Base-by-base conservation (phyloP, 2,329 filamentous ascomycete species). In the Fusarium sp. region DNA sequence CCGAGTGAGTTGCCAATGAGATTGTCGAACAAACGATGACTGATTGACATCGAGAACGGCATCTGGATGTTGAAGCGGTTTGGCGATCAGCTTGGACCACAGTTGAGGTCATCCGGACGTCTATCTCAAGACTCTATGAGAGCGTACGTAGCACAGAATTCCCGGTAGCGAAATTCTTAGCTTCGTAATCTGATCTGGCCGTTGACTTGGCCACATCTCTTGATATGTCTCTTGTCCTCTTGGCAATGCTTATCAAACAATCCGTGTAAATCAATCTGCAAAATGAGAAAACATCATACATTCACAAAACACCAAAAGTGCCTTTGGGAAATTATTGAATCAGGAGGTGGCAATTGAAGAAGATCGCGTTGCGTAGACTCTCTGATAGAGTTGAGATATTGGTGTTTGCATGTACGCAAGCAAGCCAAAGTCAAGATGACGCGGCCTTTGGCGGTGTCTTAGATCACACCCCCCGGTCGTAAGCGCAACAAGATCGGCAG, bases 391-490 rank as follows among this genome's bases (percentile, higher is more conserved):
- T 61, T 35, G 35, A 65, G 65, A 69, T 69, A 60, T 64, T 72
- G 62, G 53, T 67, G 72, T 74, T 73, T 69, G 64, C 46, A 56
- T 62, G 66, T 77, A 75, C 75, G 75, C 75, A 77, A 77, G 75
- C 75, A 77, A 77, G 75, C 73, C 60, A 68, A 65, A 67, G 61
- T 67, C 58, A 77, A 75, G 75, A 75, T 78, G 75, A 77, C 75
- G 75, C 75, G 75, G 74, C 74, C 75, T 77, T 52, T 72, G 59
- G 60, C 60, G 61, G 72, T 74, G 74, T 78, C 69, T 72, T 62
- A 47, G 28, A 56, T 52, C 38, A 59, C 74, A 77, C 75, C 70
- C 75, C 73, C 75, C 63, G 46, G 72, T 69, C 68, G 71, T 76
- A 69, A 63, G 65, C 62, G 62, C 60, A 64, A 56, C 62, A 64